Conservation (phyloP, 345 rosid species). For the Populus alba region DNA sequence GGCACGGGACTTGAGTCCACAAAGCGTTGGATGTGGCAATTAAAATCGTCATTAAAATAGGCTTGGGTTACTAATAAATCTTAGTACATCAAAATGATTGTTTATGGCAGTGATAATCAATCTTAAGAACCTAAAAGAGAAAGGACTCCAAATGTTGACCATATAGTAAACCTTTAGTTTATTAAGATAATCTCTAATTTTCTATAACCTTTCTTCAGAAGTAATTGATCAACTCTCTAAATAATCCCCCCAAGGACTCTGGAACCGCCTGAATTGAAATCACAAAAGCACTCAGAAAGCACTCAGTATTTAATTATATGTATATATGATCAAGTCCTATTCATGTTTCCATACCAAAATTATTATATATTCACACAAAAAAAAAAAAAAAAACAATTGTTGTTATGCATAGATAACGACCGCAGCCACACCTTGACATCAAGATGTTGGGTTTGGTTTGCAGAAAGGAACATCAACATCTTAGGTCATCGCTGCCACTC, state of each 20-base stretch:
- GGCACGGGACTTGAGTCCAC: too few relatives aligned
- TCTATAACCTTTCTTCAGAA: not conserved
- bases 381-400: not conserved
- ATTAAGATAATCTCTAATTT: not conserved
- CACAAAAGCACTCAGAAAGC: not conserved
- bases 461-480: slow-evolving; percentile 6
- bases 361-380: not conserved
- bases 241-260: not conserved
- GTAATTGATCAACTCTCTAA: not conserved
- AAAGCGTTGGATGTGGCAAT: too few relatives aligned
- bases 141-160: not conserved
- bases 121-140: too few relatives aligned
- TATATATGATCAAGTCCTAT: not conserved
- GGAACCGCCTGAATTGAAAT: not conserved
- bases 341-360: slow-evolving; percentile 8
- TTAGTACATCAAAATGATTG: too few relatives aligned
- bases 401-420: not conserved
- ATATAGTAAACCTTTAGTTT: not conserved
- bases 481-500: not conserved
- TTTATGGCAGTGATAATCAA: too few relatives aligned
- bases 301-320: too few relatives aligned
- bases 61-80: too few relatives aligned
- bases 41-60: too few relatives aligned
- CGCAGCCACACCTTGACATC: slow-evolving; percentile 28
- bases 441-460: slow-evolving; percentile 20